A percentile compares a stretch with the other conserved stretches of the same genome.
These are phyloP conservation scores for Cyamopsis tetragonoloba DNA, from an alignment of 306 rosid genomes.

Conservation along the genomic window DNA sequence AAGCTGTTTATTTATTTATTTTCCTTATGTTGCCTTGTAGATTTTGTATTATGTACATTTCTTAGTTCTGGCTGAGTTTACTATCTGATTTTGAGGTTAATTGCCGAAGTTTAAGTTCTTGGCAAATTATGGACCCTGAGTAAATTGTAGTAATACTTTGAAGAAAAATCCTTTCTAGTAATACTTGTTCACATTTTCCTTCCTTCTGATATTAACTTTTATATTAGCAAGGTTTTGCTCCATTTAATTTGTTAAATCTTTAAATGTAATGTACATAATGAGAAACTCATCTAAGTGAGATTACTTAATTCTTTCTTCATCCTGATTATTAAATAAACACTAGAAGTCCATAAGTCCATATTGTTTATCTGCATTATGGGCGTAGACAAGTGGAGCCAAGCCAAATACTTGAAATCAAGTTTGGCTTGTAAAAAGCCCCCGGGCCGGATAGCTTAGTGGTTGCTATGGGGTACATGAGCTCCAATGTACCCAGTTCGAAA, in stretches of 20 bases:
- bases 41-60: not conserved
- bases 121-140: not conserved
- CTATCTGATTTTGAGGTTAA: constrained; percentile 9
- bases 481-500: no score
- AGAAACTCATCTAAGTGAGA: not conserved
- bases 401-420: not conserved
- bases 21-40: not conserved
- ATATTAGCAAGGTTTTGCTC: not conserved
- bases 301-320: not conserved
- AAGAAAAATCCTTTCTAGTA: constrained; percentile 5
- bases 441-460: no score
- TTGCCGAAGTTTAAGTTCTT: constrained; percentile 2
- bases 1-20: not conserved
- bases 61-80: constrained; percentile 3
- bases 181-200: not conserved
- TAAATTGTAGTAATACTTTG: not conserved
- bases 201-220: not conserved
- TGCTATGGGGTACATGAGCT: no score
- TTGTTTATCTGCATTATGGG: not conserved
- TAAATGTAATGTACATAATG: not conserved
- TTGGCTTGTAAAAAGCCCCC: not conserved
- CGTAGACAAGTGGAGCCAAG: not conserved
- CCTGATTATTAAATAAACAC: not conserved
- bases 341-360: no score
- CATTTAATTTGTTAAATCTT: not conserved